Conservation (phyloP, 1,284 basidiomycete species). For the Violaceomyces palustris region DNA sequence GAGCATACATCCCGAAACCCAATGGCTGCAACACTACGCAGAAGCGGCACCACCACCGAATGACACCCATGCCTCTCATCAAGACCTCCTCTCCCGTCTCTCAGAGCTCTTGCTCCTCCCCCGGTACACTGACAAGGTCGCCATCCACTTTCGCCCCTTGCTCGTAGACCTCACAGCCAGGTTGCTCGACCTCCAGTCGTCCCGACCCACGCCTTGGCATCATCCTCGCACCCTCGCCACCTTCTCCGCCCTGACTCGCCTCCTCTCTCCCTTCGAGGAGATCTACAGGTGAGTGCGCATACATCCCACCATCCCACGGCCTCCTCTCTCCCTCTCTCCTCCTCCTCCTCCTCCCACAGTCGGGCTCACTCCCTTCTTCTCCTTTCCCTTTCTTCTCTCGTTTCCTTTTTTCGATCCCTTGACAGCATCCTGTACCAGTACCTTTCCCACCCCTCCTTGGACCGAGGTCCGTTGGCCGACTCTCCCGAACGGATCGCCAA, state of each 20-base stretch:
- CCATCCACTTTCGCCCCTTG: conserved; percentile 43
- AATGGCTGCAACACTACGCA: too few species aligned
- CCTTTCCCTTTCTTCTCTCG: too few species aligned
- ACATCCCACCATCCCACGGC: not conserved
- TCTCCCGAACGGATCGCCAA: conserved; percentile 3
- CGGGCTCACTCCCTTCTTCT: too few species aligned
- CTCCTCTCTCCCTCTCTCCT: conserved; percentile 16
- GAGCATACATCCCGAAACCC: too few species aligned
- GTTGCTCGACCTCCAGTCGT: conserved; percentile 10
- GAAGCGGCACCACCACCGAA: too few species aligned
- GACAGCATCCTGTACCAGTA: conserved; percentile 1
- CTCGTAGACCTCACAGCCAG: conserved; percentile 45
- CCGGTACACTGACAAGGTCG: conserved; percentile 30
- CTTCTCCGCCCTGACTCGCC: conserved; percentile 23
- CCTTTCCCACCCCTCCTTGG: conserved; percentile 2
- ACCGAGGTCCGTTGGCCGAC: too few species aligned
- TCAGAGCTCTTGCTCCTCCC: conserved; percentile 42
- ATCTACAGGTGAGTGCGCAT: conserved; percentile 21
- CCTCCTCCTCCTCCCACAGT: conserved; percentile 13
- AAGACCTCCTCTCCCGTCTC: conserved; percentile 33
- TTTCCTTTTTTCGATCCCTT: conserved; percentile 4
- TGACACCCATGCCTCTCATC: too few species aligned
- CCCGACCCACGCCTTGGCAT: conserved; percentile 14
- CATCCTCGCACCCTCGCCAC: conserved; percentile 5
- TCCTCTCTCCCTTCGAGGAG: conserved; percentile 41